These are phyloP conservation scores for Rhizophagus clarus DNA, from an alignment of 192 early-diverging fungal genomes.

Conservation along the genomic window DNA sequence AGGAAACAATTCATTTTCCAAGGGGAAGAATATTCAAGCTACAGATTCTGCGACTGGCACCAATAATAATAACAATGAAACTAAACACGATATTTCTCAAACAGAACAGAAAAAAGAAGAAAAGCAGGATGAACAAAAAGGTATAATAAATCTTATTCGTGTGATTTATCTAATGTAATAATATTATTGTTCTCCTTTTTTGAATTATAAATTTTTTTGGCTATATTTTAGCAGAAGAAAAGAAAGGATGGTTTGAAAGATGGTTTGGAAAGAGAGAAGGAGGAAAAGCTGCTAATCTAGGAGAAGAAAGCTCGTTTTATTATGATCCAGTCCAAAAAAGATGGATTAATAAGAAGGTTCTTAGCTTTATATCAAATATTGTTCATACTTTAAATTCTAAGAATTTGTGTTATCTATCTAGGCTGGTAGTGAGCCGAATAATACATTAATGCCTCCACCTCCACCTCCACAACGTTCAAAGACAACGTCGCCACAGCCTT, in stretches of 20 bases:
- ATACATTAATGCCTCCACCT: constrained; percentile 5
- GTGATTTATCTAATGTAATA: background rate
- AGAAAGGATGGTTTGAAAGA: constrained; percentile 26
- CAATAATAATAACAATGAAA: background rate
- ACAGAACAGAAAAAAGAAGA: background rate
- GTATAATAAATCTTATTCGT: background rate
- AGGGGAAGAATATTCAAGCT: background rate
- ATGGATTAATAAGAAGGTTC: constrained; percentile 84
- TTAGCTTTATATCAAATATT: background rate
- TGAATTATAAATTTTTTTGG: background rate
- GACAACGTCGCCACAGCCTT: constrained; percentile 19
- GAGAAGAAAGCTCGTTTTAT: constrained; percentile 79
- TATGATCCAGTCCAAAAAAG: constrained; percentile 85
- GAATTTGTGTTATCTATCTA: background rate
- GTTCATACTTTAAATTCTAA: background rate
- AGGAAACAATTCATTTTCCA: constrained; percentile 26
- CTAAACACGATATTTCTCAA: background rate
- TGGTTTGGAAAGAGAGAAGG: constrained; percentile 30
- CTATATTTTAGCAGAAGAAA: background rate
- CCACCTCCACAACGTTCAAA: constrained; percentile 15
- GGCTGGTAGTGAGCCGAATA: constrained; percentile 25
- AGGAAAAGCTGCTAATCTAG: constrained; percentile 70
- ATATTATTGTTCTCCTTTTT: background rate
- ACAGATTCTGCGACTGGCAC: background rate
- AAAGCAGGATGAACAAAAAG: constrained; percentile 7